Evolutionary conservation across 2,329 filamentous ascomycete genomes (phyloP).

Genomic region (Bipolaris gigantea): DNA sequence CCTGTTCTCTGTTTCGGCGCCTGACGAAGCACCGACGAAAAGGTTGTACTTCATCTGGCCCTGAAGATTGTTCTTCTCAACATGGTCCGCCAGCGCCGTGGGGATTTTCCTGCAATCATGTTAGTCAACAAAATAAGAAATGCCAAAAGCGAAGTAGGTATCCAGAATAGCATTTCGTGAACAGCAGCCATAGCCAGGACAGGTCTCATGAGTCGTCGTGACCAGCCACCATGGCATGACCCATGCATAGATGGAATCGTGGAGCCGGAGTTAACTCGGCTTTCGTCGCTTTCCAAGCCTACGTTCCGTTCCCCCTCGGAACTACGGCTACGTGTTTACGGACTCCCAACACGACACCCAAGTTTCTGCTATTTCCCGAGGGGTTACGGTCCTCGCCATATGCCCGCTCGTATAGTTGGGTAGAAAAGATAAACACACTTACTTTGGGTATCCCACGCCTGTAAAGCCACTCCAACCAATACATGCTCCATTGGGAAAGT

Average conservation of each 20-base stretch:
- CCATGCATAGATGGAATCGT: slow-evolving; percentile 15
- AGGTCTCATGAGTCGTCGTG: neutral
- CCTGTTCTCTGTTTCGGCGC: slow-evolving; percentile 86
- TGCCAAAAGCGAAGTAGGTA: neutral
- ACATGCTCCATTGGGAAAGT: slow-evolving; percentile 84
- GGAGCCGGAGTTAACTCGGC: slow-evolving; percentile 32
- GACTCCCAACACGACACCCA: slow-evolving; percentile 6
- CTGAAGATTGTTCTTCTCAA: slow-evolving; percentile 78
- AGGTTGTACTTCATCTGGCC: slow-evolving; percentile 83
- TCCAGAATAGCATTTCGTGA: slow-evolving; percentile 6
- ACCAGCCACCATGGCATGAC: slow-evolving; percentile 4
- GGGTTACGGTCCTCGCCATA: neutral
- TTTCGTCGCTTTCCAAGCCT: slow-evolving; percentile 22
- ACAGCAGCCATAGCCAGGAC: neutral
- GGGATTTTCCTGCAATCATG: slow-evolving; percentile 68
- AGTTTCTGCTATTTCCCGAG: neutral
- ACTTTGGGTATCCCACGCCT: slow-evolving; percentile 87
- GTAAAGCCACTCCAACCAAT: slow-evolving; percentile 92
- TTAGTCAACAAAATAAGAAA: slow-evolving; percentile 3
- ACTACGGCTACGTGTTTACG: slow-evolving; percentile 13
- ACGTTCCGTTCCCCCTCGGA: slow-evolving; percentile 38
- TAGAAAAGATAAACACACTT: slow-evolving; percentile 38
- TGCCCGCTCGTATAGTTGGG: neutral
- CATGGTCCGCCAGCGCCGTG: slow-evolving; percentile 80
- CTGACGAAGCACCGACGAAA: slow-evolving; percentile 87